Conservation (phyloP, 1,139 yeast genomes). For the Diutina neorugosa region DNA sequence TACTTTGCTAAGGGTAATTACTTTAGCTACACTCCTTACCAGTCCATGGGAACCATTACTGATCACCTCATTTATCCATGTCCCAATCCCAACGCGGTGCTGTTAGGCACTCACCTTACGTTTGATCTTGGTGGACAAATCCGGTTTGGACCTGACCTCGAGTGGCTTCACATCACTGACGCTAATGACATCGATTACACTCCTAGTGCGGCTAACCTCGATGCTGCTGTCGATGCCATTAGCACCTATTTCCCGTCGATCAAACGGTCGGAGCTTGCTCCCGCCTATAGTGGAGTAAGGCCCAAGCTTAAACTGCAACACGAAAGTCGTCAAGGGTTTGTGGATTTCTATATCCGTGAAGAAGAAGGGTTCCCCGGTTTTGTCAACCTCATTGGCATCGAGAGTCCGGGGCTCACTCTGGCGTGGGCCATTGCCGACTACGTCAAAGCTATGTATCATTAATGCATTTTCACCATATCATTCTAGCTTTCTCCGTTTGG, state of each 20-base stretch:
- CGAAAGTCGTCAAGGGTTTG: slow-evolving; percentile 31
- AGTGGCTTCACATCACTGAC: slow-evolving; percentile 45
- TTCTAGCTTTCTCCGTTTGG: slow-evolving; percentile 11
- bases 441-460: slow-evolving; percentile 34
- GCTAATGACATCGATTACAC: slow-evolving; percentile 32
- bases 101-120: slow-evolving; percentile 81
- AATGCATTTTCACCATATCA: background rate
- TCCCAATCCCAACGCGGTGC: slow-evolving; percentile 58
- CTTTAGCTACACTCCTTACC: slow-evolving; percentile 39
- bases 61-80: slow-evolving; percentile 61
- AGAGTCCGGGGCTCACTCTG: slow-evolving; percentile 82
- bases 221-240: slow-evolving; percentile 48
- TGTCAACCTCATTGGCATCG: slow-evolving; percentile 70
- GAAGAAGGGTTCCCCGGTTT: slow-evolving; percentile 64
- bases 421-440: slow-evolving; percentile 73
- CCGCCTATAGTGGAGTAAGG: slow-evolving; percentile 72
- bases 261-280: slow-evolving; percentile 36
- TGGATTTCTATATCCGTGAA: slow-evolving; percentile 61
- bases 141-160: slow-evolving; percentile 81
- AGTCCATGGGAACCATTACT: slow-evolving; percentile 22
- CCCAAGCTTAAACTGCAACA: slow-evolving; percentile 52
- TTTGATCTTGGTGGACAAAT: slow-evolving; percentile 72
- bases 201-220: slow-evolving; percentile 36
- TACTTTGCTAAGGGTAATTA: slow-evolving; percentile 81
- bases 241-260: slow-evolving; percentile 51